These are phyloP conservation scores for Sphaerulina musiva DNA, from an alignment of 2,329 filamentous ascomycete species.

Conservation along the genomic window DNA sequence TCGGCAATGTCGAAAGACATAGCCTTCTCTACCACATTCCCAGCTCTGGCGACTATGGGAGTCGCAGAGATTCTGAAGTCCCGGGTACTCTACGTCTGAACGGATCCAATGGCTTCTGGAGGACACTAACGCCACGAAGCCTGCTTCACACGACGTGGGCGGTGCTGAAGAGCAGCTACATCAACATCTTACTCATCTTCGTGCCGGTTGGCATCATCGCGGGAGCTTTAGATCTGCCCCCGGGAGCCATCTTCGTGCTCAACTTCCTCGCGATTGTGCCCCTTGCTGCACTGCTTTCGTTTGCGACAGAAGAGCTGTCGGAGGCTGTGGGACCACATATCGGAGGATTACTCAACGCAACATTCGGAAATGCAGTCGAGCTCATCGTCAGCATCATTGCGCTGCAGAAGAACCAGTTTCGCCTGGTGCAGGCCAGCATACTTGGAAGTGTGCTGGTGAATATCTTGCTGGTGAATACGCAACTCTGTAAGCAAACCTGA, in stretches of 20 bases:
- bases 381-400: constrained; percentile 86
- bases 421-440: constrained; percentile 97
- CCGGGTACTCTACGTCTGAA: not conserved
- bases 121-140: constrained; percentile 4
- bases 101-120: constrained; percentile 2
- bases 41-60: constrained; percentile 6
- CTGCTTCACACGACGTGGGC: constrained; percentile 9
- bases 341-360: constrained; percentile 71
- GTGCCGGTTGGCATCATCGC: constrained; percentile 67
- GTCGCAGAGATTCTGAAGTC: not conserved
- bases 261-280: constrained; percentile 78
- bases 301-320: constrained; percentile 71
- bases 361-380: constrained; percentile 74
- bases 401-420: constrained; percentile 73
- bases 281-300: constrained; percentile 64
- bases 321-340: constrained; percentile 64
- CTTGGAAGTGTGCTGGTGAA: constrained; percentile 92
- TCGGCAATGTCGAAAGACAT: constrained; percentile 10
- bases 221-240: constrained; percentile 55
- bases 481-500: too few relatives aligned
- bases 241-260: constrained; percentile 63
- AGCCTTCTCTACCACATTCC: constrained; percentile 10
- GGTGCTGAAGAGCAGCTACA: constrained; percentile 45
- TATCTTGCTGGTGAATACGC: constrained; percentile 56
- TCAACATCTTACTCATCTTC: constrained; percentile 65